A percentile compares a stretch with the other conserved stretches of the same genome.
phyloP scores from a whole-genome alignment of 352 stramenopile species.

The Globisporangium emineosum region DNA sequence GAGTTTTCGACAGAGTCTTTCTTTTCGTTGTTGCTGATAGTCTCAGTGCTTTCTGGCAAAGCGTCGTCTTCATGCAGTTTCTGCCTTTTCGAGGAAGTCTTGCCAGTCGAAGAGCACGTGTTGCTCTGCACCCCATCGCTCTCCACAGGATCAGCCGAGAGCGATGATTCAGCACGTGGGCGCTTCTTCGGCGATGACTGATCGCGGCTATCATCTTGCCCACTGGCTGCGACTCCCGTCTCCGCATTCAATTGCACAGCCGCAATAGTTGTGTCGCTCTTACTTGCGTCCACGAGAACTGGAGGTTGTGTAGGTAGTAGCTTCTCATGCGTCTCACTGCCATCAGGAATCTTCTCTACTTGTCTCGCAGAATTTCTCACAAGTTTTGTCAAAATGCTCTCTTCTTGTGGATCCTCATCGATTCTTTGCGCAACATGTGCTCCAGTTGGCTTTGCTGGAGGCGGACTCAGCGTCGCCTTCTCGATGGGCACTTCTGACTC shows the following conservation, averaged over 20 bases:
- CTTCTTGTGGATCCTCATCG: background rate
- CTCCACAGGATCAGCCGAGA: background rate
- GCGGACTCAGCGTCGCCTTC: background rate
- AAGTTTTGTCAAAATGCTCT: background rate
- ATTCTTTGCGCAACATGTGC: background rate
- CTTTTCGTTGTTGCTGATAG: background rate
- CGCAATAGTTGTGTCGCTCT: background rate
- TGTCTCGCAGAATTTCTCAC: background rate
- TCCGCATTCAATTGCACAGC: background rate
- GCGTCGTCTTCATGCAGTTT: background rate
- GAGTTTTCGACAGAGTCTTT: background rate
- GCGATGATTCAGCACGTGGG: background rate
- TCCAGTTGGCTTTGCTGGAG: background rate
- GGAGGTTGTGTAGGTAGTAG: background rate
- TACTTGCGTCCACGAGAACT: background rate
- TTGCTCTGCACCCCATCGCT: background rate
- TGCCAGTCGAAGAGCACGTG: background rate
- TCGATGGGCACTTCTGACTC: constrained; percentile 6
- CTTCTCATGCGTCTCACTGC: background rate
- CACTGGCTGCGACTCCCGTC: background rate
- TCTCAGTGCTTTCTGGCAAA: background rate
- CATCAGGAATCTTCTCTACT: background rate
- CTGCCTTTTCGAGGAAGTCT: background rate
- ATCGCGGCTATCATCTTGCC: background rate
- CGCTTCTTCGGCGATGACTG: background rate